Evolutionary conservation across 257 asterid genomes (phyloP).

Genomic region (Perilla frutescens): DNA sequence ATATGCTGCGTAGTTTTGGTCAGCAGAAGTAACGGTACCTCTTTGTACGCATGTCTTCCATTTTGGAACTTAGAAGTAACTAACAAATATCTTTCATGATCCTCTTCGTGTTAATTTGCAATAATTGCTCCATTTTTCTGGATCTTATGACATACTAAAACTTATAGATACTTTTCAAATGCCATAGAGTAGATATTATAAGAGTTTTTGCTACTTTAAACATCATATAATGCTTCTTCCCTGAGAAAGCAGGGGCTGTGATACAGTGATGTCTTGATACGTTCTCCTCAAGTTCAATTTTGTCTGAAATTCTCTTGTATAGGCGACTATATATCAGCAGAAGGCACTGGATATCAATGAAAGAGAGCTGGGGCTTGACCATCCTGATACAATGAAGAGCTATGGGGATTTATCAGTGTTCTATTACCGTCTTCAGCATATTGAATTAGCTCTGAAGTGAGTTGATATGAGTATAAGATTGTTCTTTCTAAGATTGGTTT

Average conservation of each 20-base stretch:
- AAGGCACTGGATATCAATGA: slow-evolving; percentile 98
- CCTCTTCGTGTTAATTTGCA: slow-evolving; percentile 12
- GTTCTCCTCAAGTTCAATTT: no score
- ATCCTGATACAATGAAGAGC: slow-evolving; percentile 99
- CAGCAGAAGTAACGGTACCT: no score
- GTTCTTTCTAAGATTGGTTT: slow-evolving; percentile 30
- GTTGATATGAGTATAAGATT: no score
- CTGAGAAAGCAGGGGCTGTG: no score
- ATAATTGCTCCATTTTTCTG: slow-evolving; percentile 6
- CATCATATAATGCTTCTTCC: no score
- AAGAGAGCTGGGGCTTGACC: slow-evolving; percentile 99
- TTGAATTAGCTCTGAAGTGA: slow-evolving; percentile 94
- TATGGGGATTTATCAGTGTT: slow-evolving; percentile 98
- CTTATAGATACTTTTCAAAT: not conserved
- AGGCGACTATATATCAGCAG: slow-evolving; percentile 98
- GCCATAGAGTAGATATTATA: slow-evolving; percentile 2
- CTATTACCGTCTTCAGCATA: slow-evolving; percentile 97
- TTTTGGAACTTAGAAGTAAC: slow-evolving; percentile 9
- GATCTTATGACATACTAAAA: slow-evolving; percentile 3
- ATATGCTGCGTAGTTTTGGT: no score
- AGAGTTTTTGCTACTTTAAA: no score
- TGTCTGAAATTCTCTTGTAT: no score
- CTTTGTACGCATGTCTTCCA: not conserved
- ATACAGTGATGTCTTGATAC: slow-evolving; percentile 24
- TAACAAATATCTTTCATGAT: not conserved